Evolutionary conservation across 2,329 filamentous ascomycete genomes (phyloP).

Genomic region (Exutisphaerella laricina): DNA sequence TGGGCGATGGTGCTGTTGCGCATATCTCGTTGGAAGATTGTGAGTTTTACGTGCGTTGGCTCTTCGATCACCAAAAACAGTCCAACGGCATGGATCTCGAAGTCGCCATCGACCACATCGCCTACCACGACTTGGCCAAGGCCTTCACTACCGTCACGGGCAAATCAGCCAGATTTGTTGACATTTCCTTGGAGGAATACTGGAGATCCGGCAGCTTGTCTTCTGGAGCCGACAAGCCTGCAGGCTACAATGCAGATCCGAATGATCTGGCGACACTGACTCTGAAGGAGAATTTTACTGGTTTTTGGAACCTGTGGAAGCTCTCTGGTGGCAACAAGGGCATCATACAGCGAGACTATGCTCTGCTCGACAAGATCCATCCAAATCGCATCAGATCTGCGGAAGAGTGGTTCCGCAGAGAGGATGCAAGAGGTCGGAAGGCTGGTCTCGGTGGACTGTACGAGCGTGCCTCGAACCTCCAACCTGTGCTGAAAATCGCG

Average conservation of each 20-base stretch:
- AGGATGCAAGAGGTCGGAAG: slow-evolving; percentile 7
- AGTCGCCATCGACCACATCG: slow-evolving; percentile 28
- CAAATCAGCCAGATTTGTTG: slow-evolving; percentile 27
- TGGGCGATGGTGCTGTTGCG: slow-evolving; percentile 25
- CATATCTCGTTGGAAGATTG: slow-evolving; percentile 30
- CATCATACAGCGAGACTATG: slow-evolving; percentile 44
- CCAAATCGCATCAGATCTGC: slow-evolving; percentile 45
- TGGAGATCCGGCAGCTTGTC: slow-evolving; percentile 40
- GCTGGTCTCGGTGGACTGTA: slow-evolving; percentile 9
- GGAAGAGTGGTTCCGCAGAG: slow-evolving; percentile 44
- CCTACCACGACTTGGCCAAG: slow-evolving; percentile 27
- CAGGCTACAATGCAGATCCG: slow-evolving; percentile 29
- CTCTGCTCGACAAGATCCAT: slow-evolving; percentile 48
- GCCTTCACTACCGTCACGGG: slow-evolving; percentile 34
- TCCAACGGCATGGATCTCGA: slow-evolving; percentile 27
- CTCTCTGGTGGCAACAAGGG: slow-evolving; percentile 39
- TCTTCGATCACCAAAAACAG: slow-evolving; percentile 26
- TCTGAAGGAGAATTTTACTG: slow-evolving; percentile 46
- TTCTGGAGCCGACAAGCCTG: slow-evolving; percentile 40
- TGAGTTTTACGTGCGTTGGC: slow-evolving; percentile 27
- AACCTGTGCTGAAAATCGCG: slow-evolving; percentile 13
- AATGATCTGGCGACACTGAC: slow-evolving; percentile 37
- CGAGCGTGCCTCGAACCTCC: slow-evolving; percentile 10
- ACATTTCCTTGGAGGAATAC: slow-evolving; percentile 27
- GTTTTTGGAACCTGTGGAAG: slow-evolving; percentile 47